Conservation (phyloP, 371 early-diverging fungal genomes). For the Dentiscutata heterogama region DNA sequence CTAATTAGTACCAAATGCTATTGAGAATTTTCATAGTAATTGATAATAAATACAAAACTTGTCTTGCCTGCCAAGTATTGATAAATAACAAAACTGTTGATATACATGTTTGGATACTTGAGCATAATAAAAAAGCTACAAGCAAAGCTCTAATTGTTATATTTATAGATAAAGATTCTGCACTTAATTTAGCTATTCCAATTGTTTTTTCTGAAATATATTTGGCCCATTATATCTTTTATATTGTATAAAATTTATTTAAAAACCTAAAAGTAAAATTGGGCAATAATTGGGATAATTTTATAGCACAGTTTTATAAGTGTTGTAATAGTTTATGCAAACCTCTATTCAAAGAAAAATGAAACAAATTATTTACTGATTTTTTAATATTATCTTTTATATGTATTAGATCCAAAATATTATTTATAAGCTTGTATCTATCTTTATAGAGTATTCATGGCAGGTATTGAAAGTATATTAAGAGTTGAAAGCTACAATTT, state of each 20-base stretch:
- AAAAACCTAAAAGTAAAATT: constrained; percentile 12
- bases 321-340: background rate
- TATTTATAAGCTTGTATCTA: background rate
- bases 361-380: constrained; percentile 1
- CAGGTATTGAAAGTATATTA: background rate
- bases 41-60: background rate
- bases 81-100: background rate
- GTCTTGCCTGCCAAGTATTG: background rate
- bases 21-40: background rate
- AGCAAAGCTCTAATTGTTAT: background rate
- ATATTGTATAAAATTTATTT: background rate
- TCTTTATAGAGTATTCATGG: background rate
- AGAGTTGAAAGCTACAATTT: background rate
- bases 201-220: background rate
- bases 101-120: background rate
- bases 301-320: background rate
- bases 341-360: background rate
- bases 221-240: background rate
- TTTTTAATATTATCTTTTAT: constrained; percentile 4
- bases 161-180: background rate
- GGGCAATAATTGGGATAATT: background rate
- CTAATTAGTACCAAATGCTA: background rate
- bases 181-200: background rate
- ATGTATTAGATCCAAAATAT: background rate
- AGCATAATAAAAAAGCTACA: background rate